A percentile compares a stretch with the other conserved stretches of the same genome.
Evolutionary conservation across 768 basidiomycete genomes (phyloP).

Genomic region (Pleurotus ostreatus): DNA sequence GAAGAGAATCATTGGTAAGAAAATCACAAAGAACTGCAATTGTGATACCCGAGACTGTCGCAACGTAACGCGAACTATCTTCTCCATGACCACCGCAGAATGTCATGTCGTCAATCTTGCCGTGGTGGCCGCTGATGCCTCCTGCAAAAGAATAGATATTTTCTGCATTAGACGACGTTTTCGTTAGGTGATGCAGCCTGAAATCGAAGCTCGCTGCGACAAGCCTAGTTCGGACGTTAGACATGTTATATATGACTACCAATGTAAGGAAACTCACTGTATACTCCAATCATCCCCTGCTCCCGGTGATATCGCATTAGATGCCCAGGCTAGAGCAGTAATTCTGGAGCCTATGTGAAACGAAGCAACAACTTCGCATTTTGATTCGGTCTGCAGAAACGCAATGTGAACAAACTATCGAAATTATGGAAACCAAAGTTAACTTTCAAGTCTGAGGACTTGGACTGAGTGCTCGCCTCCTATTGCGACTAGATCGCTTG

Average conservation of each 20-base stretch:
- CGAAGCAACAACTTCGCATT: slow-evolving; percentile 52
- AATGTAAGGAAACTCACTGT: slow-evolving; percentile 48
- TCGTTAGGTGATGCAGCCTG: slow-evolving; percentile 67
- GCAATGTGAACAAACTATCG: not conserved
- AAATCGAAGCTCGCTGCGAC: slow-evolving; percentile 66
- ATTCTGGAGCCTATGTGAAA: slow-evolving; percentile 71
- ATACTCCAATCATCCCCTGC: slow-evolving; percentile 63
- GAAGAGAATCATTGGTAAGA: slow-evolving; percentile 7
- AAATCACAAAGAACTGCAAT: slow-evolving; percentile 2
- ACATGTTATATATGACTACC: not conserved
- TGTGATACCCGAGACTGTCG: slow-evolving; percentile 68
- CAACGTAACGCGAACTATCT: slow-evolving; percentile 70
- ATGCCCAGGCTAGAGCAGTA: slow-evolving; percentile 78
- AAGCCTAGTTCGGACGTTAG: slow-evolving; percentile 39
- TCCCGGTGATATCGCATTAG: slow-evolving; percentile 63
- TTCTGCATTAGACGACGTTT: slow-evolving; percentile 42
- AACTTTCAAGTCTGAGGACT: slow-evolving; percentile 58
- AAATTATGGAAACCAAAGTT: not conserved
- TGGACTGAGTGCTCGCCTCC: slow-evolving; percentile 73
- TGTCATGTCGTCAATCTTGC: slow-evolving; percentile 70
- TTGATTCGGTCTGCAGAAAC: slow-evolving; percentile 33
- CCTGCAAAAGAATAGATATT: slow-evolving; percentile 70
- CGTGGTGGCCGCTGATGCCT: slow-evolving; percentile 78
- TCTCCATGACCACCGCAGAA: slow-evolving; percentile 74
- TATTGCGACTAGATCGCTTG: slow-evolving; percentile 64